Evolutionary conservation across 2,329 filamentous ascomycete genomes (phyloP).

Genomic region (Drechslera avenae): DNA sequence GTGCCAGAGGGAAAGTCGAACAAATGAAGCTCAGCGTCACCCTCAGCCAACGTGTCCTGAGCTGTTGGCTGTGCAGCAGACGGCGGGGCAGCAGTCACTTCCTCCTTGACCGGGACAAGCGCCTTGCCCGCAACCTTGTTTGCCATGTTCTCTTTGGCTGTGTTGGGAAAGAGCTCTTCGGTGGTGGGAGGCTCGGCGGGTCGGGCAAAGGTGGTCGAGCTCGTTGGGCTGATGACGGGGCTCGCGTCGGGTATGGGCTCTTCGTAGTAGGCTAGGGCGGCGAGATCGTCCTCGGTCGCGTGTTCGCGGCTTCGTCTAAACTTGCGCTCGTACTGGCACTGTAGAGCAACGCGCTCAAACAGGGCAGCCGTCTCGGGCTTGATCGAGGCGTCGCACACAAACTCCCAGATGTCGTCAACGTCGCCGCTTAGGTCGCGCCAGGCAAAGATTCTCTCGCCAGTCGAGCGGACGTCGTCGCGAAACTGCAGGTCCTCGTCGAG

Average conservation of each 20-base stretch:
- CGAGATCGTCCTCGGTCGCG: slow-evolving; percentile 79
- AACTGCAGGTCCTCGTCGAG: slow-evolving; percentile 93
- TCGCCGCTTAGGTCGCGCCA: slow-evolving; percentile 97
- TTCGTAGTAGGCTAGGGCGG: slow-evolving; percentile 80
- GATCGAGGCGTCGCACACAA: slow-evolving; percentile 83
- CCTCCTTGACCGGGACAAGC: slow-evolving; percentile 42
- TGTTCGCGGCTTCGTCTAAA: slow-evolving; percentile 79
- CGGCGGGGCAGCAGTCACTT: slow-evolving; percentile 65
- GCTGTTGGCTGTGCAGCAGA: slow-evolving; percentile 68
- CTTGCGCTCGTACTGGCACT: slow-evolving; percentile 98
- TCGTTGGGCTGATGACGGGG: slow-evolving; percentile 57
- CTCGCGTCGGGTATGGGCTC: slow-evolving; percentile 65
- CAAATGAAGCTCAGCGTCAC: slow-evolving; percentile 84
- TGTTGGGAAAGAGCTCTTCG: slow-evolving; percentile 46
- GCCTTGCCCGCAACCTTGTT: slow-evolving; percentile 47
- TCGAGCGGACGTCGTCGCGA: slow-evolving; percentile 78
- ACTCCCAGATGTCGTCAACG: slow-evolving; percentile 94
- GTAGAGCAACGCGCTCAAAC: slow-evolving; percentile 81
- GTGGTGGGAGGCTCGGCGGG: slow-evolving; percentile 37
- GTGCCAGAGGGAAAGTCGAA: slow-evolving; percentile 89
- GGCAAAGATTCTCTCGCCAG: slow-evolving; percentile 83
- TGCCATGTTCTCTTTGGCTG: slow-evolving; percentile 50
- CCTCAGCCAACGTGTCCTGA: slow-evolving; percentile 73
- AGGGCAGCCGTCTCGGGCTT: slow-evolving; percentile 72
- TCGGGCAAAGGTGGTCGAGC: slow-evolving; percentile 42